Conservation (phyloP, 1,284 basidiomycete genomes). For the Trametes versicolor region DNA sequence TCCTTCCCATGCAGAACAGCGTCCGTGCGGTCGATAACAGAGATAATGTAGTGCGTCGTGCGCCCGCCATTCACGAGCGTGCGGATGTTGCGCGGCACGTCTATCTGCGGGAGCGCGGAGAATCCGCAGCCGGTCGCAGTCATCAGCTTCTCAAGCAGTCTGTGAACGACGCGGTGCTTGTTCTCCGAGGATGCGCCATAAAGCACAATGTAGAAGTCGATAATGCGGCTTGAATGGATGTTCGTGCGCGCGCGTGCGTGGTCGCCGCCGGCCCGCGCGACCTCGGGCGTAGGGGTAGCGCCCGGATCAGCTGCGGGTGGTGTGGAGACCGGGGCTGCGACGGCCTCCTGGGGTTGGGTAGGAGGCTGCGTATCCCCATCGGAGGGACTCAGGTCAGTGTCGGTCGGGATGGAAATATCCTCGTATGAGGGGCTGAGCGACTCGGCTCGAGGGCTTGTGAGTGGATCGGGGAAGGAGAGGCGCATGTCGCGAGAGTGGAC, state of each 20-base stretch:
- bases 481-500: conserved; percentile 74
- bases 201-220: conserved; percentile 66
- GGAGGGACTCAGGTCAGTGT: conserved; percentile 34
- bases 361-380: conserved; percentile 32
- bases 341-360: conserved; percentile 9
- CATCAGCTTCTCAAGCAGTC: conserved; percentile 56
- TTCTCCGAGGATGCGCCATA: conserved; percentile 65
- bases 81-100: conserved; percentile 30
- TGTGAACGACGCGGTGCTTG: conserved; percentile 68
- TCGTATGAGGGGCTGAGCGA: conserved; percentile 61
- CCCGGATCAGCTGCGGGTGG: conserved; percentile 50
- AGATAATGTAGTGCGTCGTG: conserved; percentile 45
- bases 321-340: conserved; percentile 15
- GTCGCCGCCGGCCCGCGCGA: conserved; percentile 40
- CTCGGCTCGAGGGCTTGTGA: conserved; percentile 70
- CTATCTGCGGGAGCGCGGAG: conserved; percentile 32
- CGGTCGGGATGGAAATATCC: conserved; percentile 50
- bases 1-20: conserved; percentile 44
- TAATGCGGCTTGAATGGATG: conserved; percentile 30
- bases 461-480: conserved; percentile 80
- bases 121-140: conserved; percentile 36
- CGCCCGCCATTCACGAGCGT: conserved; percentile 29
- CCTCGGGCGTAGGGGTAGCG: conserved; percentile 49
- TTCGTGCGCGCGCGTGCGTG: conserved; percentile 33
- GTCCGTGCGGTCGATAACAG: conserved; percentile 64